These are phyloP conservation scores for Dendrobium catenatum DNA, from an alignment of 106 monocot species.

Conservation along the genomic window DNA sequence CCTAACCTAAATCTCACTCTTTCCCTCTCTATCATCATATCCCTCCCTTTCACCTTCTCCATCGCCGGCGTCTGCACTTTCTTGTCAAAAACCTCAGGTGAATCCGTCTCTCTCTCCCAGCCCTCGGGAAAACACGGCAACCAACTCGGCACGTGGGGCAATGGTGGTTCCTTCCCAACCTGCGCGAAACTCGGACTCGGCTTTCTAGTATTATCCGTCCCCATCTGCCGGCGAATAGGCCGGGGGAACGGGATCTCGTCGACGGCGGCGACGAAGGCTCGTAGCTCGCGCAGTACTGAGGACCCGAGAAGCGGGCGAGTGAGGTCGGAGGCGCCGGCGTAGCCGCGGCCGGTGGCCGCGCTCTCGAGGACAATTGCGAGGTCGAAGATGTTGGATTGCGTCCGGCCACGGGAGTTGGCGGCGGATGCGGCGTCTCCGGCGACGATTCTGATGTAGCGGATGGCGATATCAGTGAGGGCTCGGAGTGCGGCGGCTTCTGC, in stretches of 20 bases:
- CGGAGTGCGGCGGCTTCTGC: conserved; percentile 41
- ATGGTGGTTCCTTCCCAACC: conserved; percentile 26
- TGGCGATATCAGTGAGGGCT: conserved; percentile 38
- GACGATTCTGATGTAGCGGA: conserved; percentile 30
- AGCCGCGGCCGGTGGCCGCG: conserved; percentile 21
- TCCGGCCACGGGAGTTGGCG: conserved; percentile 38
- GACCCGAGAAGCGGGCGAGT: conserved; percentile 27
- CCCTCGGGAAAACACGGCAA: conserved; percentile 47
- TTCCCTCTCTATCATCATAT: neutral
- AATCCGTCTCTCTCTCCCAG: neutral
- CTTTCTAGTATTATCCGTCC: neutral
- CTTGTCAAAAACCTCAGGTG: neutral
- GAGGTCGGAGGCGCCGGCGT: conserved; percentile 32
- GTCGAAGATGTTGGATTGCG: conserved; percentile 49
- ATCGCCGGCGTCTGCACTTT: neutral
- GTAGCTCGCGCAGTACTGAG: conserved; percentile 22
- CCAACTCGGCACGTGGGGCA: conserved; percentile 56
- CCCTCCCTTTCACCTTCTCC: neutral
- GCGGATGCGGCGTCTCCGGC: conserved; percentile 24
- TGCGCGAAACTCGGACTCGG: conserved; percentile 15
- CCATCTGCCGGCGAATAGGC: conserved; percentile 10
- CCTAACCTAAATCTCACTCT: neutral
- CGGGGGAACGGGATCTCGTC: conserved; percentile 53
- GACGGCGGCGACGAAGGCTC: conserved; percentile 23
- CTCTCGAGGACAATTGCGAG: conserved; percentile 38